Conservation (phyloP, 371 early-diverging fungal genomes). For the Syncephalastrum contaminatum region DNA sequence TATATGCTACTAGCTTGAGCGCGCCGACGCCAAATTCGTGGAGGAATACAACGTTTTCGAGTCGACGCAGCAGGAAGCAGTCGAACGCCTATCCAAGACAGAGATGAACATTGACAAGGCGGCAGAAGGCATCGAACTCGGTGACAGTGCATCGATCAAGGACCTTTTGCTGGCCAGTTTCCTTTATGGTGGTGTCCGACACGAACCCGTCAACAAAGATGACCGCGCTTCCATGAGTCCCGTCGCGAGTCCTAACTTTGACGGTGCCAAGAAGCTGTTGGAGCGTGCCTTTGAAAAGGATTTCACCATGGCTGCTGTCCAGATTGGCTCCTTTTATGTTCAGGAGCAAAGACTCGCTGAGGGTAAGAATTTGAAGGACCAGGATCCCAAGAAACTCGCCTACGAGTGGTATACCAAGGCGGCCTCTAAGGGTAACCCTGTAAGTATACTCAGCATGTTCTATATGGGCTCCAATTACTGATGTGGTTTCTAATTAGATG, state of each 20-base stretch:
- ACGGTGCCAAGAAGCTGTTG: constrained; percentile 51
- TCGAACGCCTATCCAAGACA: constrained; percentile 39
- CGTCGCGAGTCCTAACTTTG: constrained; percentile 57
- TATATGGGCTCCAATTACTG: background rate
- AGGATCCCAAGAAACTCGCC: constrained; percentile 51
- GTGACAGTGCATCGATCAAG: constrained; percentile 28
- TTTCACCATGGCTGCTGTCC: constrained; percentile 62
- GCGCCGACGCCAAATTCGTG: constrained; percentile 40
- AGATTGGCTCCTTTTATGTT: constrained; percentile 55
- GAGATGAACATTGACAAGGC: constrained; percentile 60
- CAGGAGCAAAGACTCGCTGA: constrained; percentile 55
- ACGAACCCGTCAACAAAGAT: constrained; percentile 35
- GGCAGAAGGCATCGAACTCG: constrained; percentile 37
- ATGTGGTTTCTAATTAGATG: constrained; percentile 34
- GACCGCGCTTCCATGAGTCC: constrained; percentile 49
- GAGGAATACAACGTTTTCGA: constrained; percentile 53
- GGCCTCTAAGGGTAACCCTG: constrained; percentile 53
- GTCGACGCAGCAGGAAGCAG: constrained; percentile 55
- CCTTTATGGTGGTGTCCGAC: constrained; percentile 56
- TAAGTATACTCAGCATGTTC: constrained; percentile 17
- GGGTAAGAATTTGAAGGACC: constrained; percentile 46
- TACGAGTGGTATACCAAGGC: constrained; percentile 55
- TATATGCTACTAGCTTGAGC: constrained; percentile 34
- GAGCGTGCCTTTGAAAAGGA: constrained; percentile 54
- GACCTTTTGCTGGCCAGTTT: constrained; percentile 55